Evolutionary conservation across 1,284 basidiomycete species (phyloP).

Genomic region (Inonotus hispidus): DNA sequence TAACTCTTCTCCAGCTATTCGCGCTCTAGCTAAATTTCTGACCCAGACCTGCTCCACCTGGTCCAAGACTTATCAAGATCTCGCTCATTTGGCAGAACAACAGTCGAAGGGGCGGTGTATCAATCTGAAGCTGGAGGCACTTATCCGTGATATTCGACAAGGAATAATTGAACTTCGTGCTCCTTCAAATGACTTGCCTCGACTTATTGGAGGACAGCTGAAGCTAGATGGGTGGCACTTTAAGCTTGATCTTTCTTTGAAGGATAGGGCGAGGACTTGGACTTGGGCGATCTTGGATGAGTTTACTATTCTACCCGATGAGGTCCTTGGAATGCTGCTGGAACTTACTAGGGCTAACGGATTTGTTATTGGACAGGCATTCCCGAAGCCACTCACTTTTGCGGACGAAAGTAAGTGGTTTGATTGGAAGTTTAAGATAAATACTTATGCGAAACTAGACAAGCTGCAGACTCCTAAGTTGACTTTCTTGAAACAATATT

Average conservation of each 20-base stretch:
- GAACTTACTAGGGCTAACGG: not conserved
- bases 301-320: not conserved
- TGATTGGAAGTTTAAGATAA: not conserved
- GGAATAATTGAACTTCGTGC: constrained; percentile 11
- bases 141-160: constrained; percentile 10
- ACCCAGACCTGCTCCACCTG: constrained; percentile 14
- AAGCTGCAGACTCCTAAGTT: not conserved
- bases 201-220: constrained; percentile 5
- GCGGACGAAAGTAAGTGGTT: not conserved
- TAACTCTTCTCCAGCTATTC: not conserved
- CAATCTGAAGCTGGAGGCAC: not conserved
- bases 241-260: not conserved
- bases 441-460: not conserved
- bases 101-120: not conserved
- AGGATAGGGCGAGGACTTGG: not conserved
- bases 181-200: constrained; percentile 8
- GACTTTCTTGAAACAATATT: not conserved
- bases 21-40: constrained; percentile 12
- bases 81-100: not conserved
- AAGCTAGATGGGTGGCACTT: constrained; percentile 9
- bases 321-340: not conserved
- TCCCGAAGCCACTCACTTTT: not conserved
- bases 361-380: not conserved
- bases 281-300: constrained; percentile 6
- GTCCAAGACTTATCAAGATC: constrained; percentile 7